Evolutionary conservation across 2,329 filamentous ascomycete species (phyloP), one percentile per base, ranked within the genome.

Genomic region (Cadophora sp.): DNA sequence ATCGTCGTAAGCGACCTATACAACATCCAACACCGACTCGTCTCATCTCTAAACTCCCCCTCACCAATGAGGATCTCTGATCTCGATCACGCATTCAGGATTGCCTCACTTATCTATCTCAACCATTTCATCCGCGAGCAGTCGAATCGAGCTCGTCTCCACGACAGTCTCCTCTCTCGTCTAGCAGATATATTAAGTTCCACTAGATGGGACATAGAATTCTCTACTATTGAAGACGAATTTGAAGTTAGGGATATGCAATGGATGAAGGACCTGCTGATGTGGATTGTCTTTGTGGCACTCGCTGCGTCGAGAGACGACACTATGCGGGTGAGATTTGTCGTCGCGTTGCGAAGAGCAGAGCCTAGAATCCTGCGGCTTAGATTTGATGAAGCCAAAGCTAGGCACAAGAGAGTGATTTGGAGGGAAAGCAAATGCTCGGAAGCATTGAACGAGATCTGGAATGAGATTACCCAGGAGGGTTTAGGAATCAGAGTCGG

Each of bases 61-160:
- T 48, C 45, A n/a, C n/a, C n/a, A 22, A 9, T 18, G n/a, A n/a
- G 6, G n/a, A 22, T 18, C 8, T 20, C n/a, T 13, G 18, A n/a
- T 13, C 20, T 48, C 8, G 20, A 22, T 11, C 8, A 20, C 45
- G 45, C 45, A 3, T 20, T 48, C 9, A 13, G 20, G 11, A 22
- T 48, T 48, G 45, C 45, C 6, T n/a, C 45, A 5, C n/a, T 48
- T 20, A 13, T 48, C n/a, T 22, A 48, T 20, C n/a, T 48, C n/a
- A 20, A 48, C 9, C 45, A 48, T 18, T 48, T 48, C 45, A 48
- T 48, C 45, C 45, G 45, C 45, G 45, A 48, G 45, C 45, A 20
- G 11, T 48, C n/a, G 45, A 48, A 48, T 22, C n/a, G 45, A 13
- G 20, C n/a, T 22, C 45, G 9, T 48, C 45, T 48, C 7, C 11